Conservation (phyloP, 768 basidiomycete genomes). For the Lentinula aciculospora region DNA sequence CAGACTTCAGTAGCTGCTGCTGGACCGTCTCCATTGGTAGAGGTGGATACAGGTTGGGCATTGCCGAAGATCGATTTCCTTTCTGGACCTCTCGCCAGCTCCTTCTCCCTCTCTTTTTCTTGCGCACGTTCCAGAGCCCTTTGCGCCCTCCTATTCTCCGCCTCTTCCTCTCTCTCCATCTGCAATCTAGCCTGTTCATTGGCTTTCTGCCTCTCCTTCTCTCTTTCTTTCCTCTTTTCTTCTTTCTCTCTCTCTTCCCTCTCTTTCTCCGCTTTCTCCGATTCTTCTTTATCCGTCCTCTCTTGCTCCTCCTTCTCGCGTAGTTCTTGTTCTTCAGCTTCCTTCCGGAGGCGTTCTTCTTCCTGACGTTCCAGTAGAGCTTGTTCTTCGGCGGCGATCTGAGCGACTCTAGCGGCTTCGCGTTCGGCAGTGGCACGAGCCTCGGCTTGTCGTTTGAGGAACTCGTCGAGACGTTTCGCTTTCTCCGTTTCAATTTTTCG, state of each 20-base stretch:
- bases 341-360: neutral
- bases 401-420: conserved; percentile 49
- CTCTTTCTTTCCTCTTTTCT: conserved; percentile 40
- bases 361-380: conserved; percentile 23
- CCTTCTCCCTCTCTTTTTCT: conserved; percentile 13
- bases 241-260: neutral
- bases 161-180: conserved; percentile 66
- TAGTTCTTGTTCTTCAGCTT: neutral
- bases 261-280: neutral
- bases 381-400: conserved; percentile 42
- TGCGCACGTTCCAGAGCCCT: conserved; percentile 31
- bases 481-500: conserved; percentile 84
- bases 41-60: too few relatives aligned
- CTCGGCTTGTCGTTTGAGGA: conserved; percentile 58
- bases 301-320: neutral
- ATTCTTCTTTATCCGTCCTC: neutral
- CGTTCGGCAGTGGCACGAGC: conserved; percentile 39
- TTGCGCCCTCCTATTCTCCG: conserved; percentile 37
- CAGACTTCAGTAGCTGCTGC: neutral
- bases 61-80: neutral
- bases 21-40: neutral
- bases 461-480: conserved; percentile 53
- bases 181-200: conserved; percentile 54
- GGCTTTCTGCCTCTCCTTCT: conserved; percentile 53
- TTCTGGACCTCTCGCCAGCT: conserved; percentile 18